Evolutionary conservation across 2,329 filamentous ascomycete species (phyloP), one percentile per base, ranked within the genome.

Genomic region (Xylaria sp.): DNA sequence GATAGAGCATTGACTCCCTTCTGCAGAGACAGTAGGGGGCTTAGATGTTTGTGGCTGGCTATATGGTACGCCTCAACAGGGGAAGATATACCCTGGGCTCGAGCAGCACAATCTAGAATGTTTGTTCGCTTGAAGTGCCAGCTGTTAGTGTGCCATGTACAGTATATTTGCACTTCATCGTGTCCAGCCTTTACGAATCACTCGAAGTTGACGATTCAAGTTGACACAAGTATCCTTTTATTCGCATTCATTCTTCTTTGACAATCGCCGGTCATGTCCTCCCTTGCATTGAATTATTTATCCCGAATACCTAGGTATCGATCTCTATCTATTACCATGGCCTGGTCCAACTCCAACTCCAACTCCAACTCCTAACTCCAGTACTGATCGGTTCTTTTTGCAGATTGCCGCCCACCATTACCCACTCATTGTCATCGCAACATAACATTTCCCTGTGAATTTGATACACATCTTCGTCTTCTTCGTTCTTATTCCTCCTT

Each of bases 301-400:
- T 9, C 28, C 9, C 9, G 9, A 4, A 9, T 31, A 31, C 9
- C 28, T 31, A 31, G 4, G 5, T 31, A 31, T 31, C 28, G 4
- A 31, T 31, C 28, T 31, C 28, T 31, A 31, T 31, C 28, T 31
- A 31, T 31, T 31, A 31, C 9, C 28, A 31, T 9, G 9, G 9
- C 28, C 28, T n/a, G n/a, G n/a, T n/a, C 47, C 38, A 42, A 49
- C 33, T 43, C 43, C 50, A 9, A 25, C 19, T n/a, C 21, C 19
- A 43, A 49, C 43, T 45, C 43, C 23, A 14, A 59, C 50, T 55
- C 60, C 55, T 31, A 23, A 55, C 49, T 55, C 60, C 55, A 54
- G 25, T 31, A 33, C 38, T n/a, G 33, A 31, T 31, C 28, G 28
- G 9, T 31, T 31, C 5, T 4, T 31, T 31, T 17, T 12, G 17